These are phyloP conservation scores for Lepidium sativum DNA, from an alignment of 345 rosid genomes.

Conservation along the genomic window DNA sequence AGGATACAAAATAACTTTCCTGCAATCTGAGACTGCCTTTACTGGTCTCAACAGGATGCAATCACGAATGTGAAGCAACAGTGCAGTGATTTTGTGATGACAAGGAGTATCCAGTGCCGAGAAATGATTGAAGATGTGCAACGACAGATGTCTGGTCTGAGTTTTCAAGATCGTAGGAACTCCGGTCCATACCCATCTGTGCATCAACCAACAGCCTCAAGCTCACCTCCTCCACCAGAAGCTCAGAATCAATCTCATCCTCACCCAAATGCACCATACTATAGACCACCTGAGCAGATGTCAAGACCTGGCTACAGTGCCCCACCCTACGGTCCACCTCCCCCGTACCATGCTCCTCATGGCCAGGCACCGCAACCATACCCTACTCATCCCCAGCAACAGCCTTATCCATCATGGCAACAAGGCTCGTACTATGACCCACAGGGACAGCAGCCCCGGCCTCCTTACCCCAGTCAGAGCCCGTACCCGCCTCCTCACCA, in stretches of 20 bases:
- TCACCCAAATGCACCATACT: slow-evolving; percentile 47
- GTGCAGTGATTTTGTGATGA: slow-evolving; percentile 96
- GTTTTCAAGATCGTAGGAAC: slow-evolving; percentile 74
- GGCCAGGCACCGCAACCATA: slow-evolving; percentile 45
- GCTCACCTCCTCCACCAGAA: slow-evolving; percentile 40
- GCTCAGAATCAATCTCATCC: slow-evolving; percentile 38
- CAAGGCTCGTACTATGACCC: slow-evolving; percentile 79
- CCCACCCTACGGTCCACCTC: slow-evolving; percentile 51
- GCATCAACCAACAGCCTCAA: slow-evolving; percentile 49
- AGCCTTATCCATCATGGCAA: slow-evolving; percentile 83
- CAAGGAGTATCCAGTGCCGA: slow-evolving; percentile 90
- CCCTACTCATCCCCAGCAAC: slow-evolving; percentile 56
- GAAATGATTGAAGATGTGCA: slow-evolving; percentile 99
- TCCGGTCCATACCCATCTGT: slow-evolving; percentile 60
- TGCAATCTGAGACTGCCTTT: slow-evolving; percentile 13
- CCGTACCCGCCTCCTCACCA: slow-evolving; percentile 75
- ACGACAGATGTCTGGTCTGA: slow-evolving; percentile 78
- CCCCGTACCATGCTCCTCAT: slow-evolving; percentile 46
- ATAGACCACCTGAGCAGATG: slow-evolving; percentile 65
- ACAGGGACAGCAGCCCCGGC: slow-evolving; percentile 73
- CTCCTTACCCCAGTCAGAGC: slow-evolving; percentile 65
- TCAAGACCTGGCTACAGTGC: slow-evolving; percentile 45
- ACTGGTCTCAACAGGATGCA: slow-evolving; percentile 60
- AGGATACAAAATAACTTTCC: not conserved
- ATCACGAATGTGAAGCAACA: slow-evolving; percentile 93